Evolutionary conservation across 495 filamentous ascomycete species (phyloP), one percentile per base, ranked within the genome.

Genomic region (Aspergillus bridgeri): DNA sequence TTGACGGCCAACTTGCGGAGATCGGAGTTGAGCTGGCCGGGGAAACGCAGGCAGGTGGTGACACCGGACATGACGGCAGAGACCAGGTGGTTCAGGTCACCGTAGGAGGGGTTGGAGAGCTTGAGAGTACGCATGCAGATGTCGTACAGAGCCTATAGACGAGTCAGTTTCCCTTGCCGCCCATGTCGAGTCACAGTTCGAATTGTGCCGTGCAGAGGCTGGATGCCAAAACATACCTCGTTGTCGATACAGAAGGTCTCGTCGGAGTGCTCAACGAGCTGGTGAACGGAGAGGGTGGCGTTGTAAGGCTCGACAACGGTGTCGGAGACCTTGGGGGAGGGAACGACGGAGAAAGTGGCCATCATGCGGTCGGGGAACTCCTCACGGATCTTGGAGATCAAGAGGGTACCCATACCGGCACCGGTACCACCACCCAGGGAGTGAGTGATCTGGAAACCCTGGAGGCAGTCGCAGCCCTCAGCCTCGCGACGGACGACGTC

Each of bases 191-290:
- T 8, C 45, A 47, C 42, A 9, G 50, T 7, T 20, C 6, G 8
- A 3, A 46, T 27, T 23, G 20, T 23, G 22, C 3, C 7, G n/a
- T n/a, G n/a, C n/a, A n/a, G n/a, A n/a, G n/a, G n/a, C n/a, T n/a
- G n/a, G n/a, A 38, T 17, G 5, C 15, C 7, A 24, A 15, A 20
- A 60, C 80, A 60, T 71, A 86, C 84, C 88, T 99, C 95, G 83
- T 99, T 99, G 75, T 99, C 94, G 75, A 99, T 99, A 84, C 94
- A 99, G 89, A 99, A 99, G 75, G 94, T 99, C 90, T 98, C 94
- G 73, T 99, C 94, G 51, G 95, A 98, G 87, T 99, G 96, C 87
- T 99, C 94, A 73, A 99, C 95, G 63, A 99, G 86, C 84, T 99
- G 94, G 82, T 99, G 94, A 61, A 99, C 84, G 69, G 94, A 99